Percentiles rank a stretch among this genome's conserved stretches.
phyloP scores from a whole-genome alignment of 352 stramenopile genomes.

The Detonula confervacea region DNA sequence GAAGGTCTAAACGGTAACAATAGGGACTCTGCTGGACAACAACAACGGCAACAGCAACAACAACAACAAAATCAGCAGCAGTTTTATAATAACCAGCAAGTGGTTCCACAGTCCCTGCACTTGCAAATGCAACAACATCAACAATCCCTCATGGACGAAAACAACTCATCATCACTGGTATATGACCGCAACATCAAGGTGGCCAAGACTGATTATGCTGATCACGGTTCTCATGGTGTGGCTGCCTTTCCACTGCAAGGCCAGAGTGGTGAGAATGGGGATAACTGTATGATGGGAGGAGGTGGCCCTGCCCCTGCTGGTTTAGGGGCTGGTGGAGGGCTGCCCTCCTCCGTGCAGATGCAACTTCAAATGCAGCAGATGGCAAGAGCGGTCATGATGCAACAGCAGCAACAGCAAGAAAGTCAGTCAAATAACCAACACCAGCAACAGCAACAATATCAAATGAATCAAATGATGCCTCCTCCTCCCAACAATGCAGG shows the following conservation, averaged over 20 bases:
- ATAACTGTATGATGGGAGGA: background rate
- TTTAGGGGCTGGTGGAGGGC: background rate
- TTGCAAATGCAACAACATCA: slow-evolving; percentile 4
- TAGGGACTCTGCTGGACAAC: background rate
- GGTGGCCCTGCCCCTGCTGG: too few relatives aligned
- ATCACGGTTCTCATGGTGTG: slow-evolving; percentile 59
- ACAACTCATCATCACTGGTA: slow-evolving; percentile 38
- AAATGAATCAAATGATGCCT: slow-evolving; percentile 32
- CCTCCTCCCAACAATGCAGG: slow-evolving; percentile 12
- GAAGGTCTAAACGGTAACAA: background rate
- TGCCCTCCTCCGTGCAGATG: slow-evolving; percentile 30
- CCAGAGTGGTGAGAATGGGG: background rate
- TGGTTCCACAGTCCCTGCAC: too few relatives aligned
- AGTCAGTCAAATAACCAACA: too few relatives aligned
- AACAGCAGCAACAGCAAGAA: slow-evolving; percentile 15
- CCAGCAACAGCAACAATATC: slow-evolving; percentile 33
- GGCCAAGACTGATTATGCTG: slow-evolving; percentile 57
- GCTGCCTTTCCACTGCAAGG: slow-evolving; percentile 17
- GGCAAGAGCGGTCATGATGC: background rate
- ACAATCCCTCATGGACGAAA: background rate
- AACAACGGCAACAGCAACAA: slow-evolving; percentile 7
- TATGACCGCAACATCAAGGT: slow-evolving; percentile 64
- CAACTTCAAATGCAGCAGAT: slow-evolving; percentile 38
- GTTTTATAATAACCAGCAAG: too few relatives aligned
- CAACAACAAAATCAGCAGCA: slow-evolving; percentile 9